Evolutionary conservation across 2,329 filamentous ascomycete species (phyloP), one percentile per base, ranked within the genome.

Genomic region (Fusarium decemcellulare): DNA sequence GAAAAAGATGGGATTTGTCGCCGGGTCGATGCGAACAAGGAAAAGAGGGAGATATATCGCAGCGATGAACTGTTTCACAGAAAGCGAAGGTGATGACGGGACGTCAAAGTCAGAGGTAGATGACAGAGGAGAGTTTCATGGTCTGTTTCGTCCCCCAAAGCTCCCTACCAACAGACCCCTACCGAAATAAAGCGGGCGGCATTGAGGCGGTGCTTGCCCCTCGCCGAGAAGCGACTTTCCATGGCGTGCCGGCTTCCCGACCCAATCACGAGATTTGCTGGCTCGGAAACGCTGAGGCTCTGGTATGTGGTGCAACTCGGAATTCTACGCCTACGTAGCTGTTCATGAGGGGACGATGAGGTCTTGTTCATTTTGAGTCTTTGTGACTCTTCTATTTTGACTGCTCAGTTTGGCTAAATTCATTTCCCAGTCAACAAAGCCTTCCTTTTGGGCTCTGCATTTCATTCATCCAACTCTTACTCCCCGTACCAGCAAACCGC

Each of bases 201-300:
- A 68, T 65, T 71, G 72, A 63, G 72, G 72, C 72, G 65, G 72
- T 73, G 72, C 60, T 23, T 67, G 68, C 64, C 71, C 65, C 56
- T 69, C 68, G 46, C 55, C 59, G 59, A 16, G 30, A 18, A 16
- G 23, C 36, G 50, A 50, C 34, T 50, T 44, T 48, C 23, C 23
- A 23, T 23, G 36, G 51, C 37, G 12, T 65, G 60, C 65, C 61
- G 67, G 52, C 37, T 29, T 63, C 53, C 60, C 61, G 61, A 56
- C 36, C 65, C 68, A 66, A 72, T 72, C 70, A 71, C 50, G 36
- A 56, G 63, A 43, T 60, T 58, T 34, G 27, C 14, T 34, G 44
- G 32, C 53, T 70, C 58, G 46, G 42, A 51, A 57, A 55, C 15
- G 14, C n/a, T 15, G 51, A 59, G 40, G 57, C 16, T 29, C 37